Percentiles rank a stretch among this genome's conserved stretches.
These are phyloP conservation scores for Rhodotorula kratochvilovae DNA, from an alignment of 768 basidiomycete genomes.

Conservation along the genomic window DNA sequence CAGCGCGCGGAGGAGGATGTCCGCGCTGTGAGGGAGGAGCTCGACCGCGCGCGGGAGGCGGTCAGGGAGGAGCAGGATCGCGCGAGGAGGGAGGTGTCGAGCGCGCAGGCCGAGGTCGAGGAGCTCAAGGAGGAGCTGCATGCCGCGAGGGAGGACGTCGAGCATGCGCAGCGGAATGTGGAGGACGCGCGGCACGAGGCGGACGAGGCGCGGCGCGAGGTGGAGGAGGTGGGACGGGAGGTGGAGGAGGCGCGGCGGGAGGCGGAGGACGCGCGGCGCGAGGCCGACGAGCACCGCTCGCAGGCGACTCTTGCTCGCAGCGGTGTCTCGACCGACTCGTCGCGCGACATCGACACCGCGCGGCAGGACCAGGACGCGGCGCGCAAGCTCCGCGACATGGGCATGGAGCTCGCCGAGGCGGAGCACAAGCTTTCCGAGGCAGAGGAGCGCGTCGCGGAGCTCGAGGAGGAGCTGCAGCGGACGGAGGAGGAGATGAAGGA, in stretches of 20 bases:
- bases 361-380: slow-evolving; percentile 38
- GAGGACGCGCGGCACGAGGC: slow-evolving; percentile 49
- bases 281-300: background rate
- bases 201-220: slow-evolving; percentile 45
- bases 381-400: slow-evolving; percentile 9
- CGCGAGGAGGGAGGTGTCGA: slow-evolving; percentile 48
- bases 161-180: slow-evolving; percentile 48
- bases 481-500: slow-evolving; percentile 1
- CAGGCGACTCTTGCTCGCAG: slow-evolving; percentile 55
- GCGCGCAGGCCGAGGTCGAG: slow-evolving; percentile 54
- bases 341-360: slow-evolving; percentile 52
- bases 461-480: slow-evolving; percentile 14
- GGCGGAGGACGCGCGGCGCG: slow-evolving; percentile 35
- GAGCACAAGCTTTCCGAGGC: slow-evolving; percentile 17
- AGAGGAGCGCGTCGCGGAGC: background rate
- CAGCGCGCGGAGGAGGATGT: slow-evolving; percentile 4
- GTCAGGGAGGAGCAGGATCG: background rate
- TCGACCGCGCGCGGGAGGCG: background rate
- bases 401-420: slow-evolving; percentile 3
- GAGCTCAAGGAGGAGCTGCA: slow-evolving; percentile 52
- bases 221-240: slow-evolving; percentile 30
- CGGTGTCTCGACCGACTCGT: slow-evolving; percentile 47
- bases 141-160: slow-evolving; percentile 43
- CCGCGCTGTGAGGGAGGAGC: background rate
- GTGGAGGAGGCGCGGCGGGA: slow-evolving; percentile 47